A percentile compares a stretch with the other conserved stretches of the same genome.
phyloP scores from a whole-genome alignment of 2,329 filamentous ascomycete genomes.

The Pseudogymnoascus sp. region DNA sequence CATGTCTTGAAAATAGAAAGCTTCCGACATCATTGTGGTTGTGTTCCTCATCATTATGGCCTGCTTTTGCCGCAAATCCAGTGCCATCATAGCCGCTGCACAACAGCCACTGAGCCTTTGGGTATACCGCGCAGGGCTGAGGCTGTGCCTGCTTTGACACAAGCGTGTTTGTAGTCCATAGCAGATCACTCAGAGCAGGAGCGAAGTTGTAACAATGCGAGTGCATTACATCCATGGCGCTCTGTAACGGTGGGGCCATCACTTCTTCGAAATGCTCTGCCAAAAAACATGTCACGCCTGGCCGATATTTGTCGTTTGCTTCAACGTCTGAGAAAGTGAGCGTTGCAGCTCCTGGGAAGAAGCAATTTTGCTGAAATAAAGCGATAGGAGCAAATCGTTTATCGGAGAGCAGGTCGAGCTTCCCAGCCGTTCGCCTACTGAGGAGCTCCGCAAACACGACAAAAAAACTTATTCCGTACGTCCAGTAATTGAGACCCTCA shows the following conservation, averaged over 20 bases:
- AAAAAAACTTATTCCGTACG: not conserved
- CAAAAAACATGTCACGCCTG: not conserved
- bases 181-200: not conserved
- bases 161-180: not conserved
- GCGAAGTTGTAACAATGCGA: conserved; percentile 4
- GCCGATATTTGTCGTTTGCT: not conserved
- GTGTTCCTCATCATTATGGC: conserved; percentile 1
- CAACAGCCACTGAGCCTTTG: not conserved
- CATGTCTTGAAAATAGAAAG: not conserved
- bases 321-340: not conserved
- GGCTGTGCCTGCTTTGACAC: not conserved
- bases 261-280: not conserved
- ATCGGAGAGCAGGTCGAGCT: not conserved
- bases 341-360: not conserved
- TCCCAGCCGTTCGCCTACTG: not conserved
- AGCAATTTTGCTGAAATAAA: conserved; percentile 1
- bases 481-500: not conserved
- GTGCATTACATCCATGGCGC: not conserved
- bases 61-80: not conserved
- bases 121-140: not conserved
- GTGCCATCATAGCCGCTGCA: not conserved
- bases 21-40: not conserved
- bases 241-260: not conserved
- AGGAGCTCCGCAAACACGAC: not conserved
- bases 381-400: not conserved